Base-by-base conservation (phyloP, 768 basidiomycete species). In the Collybia nuda region DNA sequence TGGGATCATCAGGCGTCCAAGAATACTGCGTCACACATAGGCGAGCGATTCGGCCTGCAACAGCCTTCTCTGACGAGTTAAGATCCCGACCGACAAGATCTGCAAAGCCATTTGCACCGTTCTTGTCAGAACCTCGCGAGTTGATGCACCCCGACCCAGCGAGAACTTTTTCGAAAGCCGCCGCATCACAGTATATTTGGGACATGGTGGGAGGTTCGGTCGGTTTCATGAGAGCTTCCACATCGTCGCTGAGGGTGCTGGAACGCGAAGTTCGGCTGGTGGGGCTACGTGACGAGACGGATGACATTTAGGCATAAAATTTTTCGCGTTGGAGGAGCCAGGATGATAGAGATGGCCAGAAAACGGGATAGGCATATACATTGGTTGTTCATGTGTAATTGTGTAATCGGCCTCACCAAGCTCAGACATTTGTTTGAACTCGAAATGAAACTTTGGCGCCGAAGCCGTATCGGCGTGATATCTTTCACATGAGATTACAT, bases 81-180 rank as follows among this genome's bases (percentile, higher is more conserved):
- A 79, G 68, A 50, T 78, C 71, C 14, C 64, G 61, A n/a, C 62
- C 72, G 12, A 79, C 67, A n/a, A 80, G 71, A 17, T 72, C 60
- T 5, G 65, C 68, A 51, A 78, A 76, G 19, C 70, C 67, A 17
- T 64, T 63, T 17, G 60, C 44, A 22, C 61, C 59, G 24, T 67
- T 60, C 9, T 58, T 45, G 12, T 54, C 53, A 9, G 51, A 47
- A 35, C 50, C 48, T 18, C 50, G 48, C 14, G 47, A 49, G 17
- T 61, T 49, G 9, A 66, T 58, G 48, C 63, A 67, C 6, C 62
- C 64, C 12, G 56, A 53, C 2, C 52, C 52, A 14, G 57, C 56
- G 5, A 77, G 62, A n/a, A 73, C 56, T 44, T 67, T 64, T 42
- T 69, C 68, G 50, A 67, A 77, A 23, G 66, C 60, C 8, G 64